Base-by-base conservation (phyloP, 2,329 filamentous ascomycete species). In the Thelonectria blattea region DNA sequence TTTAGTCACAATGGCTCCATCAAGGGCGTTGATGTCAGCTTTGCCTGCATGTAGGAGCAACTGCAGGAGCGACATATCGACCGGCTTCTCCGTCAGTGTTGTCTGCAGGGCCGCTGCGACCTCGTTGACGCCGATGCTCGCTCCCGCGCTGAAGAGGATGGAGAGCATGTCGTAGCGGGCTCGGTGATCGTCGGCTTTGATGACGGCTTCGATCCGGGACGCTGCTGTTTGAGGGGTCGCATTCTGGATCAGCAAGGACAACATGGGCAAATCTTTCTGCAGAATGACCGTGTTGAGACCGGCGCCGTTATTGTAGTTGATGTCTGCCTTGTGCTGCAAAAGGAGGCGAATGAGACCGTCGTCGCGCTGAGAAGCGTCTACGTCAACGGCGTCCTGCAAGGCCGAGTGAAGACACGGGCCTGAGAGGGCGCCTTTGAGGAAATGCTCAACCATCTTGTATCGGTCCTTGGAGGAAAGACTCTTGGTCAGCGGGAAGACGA, bases 301-400 rank as follows among this genome's bases (percentile, higher is more conserved):
- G n/a, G 79, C 74, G 0, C 83, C 83, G 24, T 81, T 79, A 43
- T 82, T 81, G 55, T 81, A 83, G 63, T 85, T 85, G 39, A 85
- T 78, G 49, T 86, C 83, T 4, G 82, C 82, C 14, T 82, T 80
- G 60, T 84, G 75, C 2, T 78, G 75, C 5, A 88, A 73, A 3
- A 87, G 72, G 5, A 87, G 75, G 7, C 78, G 76, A 55, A 88
- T 83, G 11, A 88, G 72, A 2, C 77, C 75, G 43, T 81, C 78
- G 41, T 87, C 85, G 39, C 83, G 76, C 42, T 76, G 74, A 0
- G 79, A 76, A 1, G 77, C 75, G 12, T 79, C 75, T 43, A 85
- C 80, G 14, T 79, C 77, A 43, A 87, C 80, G n/a, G 81, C 81
- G 22, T 81, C 78, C 59, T 85, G 81, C 2, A 87, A 68, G 2